Evolutionary conservation across 2,329 filamentous ascomycete species (phyloP), one percentile per base, ranked within the genome.

Genomic region (Cercospora berteroae): DNA sequence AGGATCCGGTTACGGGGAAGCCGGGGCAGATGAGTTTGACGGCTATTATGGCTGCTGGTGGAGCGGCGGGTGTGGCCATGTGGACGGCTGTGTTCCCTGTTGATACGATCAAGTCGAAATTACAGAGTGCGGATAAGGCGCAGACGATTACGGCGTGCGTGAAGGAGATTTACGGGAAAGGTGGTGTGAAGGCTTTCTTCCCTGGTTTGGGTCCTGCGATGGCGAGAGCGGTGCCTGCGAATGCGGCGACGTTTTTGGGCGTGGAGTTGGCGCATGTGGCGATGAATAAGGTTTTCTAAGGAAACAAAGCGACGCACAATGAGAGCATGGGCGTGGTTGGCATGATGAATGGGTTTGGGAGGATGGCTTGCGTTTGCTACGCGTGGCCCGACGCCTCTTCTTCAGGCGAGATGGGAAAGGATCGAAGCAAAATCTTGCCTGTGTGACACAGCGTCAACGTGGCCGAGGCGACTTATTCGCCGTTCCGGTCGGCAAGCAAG

Each of bases 61-160:
- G 92, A 70, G 91, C 90, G 4, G 95, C 95, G 0, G 95, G 95
- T 77, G 88, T 99, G 27, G 95, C 95, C 70, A 99, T 99, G 95
- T 99, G 95, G 95, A 95, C 97, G 73, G 94, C 95, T 63, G 94
- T 99, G 50, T 99, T 99, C 87, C 95, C 95, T 23, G 87, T 99
- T 71, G 95, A 99, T 77, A 99, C 95, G 0, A 89, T 99, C 82
- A 99, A 99, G 87, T 94, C 90, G 71, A 86, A 94, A 42, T 82
- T 99, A 78, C 95, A 99, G 85, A 96, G 92, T 52, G 93, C 93
- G 50, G 91, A 95, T 76, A 93, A 93, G 59, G 90, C 90, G 73
- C 89, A 93, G 60, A 92, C 90, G 0, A 88, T 99, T 61, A 86
- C 89, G 16, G 89, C 91, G 7, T 92, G 95, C 33, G 87, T 99